Base-by-base conservation (phyloP, 2,329 filamentous ascomycete species). In the Fusarium armeniacum region DNA sequence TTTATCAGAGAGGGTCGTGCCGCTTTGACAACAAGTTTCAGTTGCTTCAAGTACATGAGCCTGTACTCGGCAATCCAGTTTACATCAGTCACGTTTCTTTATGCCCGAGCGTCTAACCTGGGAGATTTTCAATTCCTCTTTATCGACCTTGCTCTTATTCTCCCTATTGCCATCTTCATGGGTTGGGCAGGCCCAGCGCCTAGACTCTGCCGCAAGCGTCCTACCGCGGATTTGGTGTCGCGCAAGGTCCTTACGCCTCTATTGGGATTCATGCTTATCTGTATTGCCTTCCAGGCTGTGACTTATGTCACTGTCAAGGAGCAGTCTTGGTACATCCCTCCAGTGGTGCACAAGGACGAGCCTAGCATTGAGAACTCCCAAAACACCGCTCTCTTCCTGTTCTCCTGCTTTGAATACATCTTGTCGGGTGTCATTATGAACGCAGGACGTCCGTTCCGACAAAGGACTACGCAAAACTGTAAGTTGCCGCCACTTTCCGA, bases 41-140 rank as follows among this genome's bases (percentile, higher is more conserved):
- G 93, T 82, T 99, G 96, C 83, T 99, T 99, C 87, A 99, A 98
- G 83, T 99, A 97, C 81, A 99, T 99, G 97, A 97, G 93, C 74
- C 82, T 99, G 70, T 99, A 99, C 83, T 98, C 94, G 4, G 95
- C 96, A n/a, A 99, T 99, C 71, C 96, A 99, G 79, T 99, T 99
- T 83, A 97, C 93, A 10, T 93, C 93, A 1, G 97, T 99, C 76
- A 97, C 92, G 85, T 98, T 99, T 78, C 86, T 99, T 18, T 99
- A 99, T 79, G 93, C 94, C 9, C 94, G 90, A 10, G 97, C 92
- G 13, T 97, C 93, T 11, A 99, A 99, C 77, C 84, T 99, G 8
- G 97, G 96, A 51, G 96, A 99, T 79, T 98, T 99, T 77, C 96
- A 98, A 80, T 99, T 98, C 78, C 85, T 99, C 6, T 98, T 95